phyloP scores from a whole-genome alignment of 75 land plant genomes.

The Selaginella tamariscina region DNA sequence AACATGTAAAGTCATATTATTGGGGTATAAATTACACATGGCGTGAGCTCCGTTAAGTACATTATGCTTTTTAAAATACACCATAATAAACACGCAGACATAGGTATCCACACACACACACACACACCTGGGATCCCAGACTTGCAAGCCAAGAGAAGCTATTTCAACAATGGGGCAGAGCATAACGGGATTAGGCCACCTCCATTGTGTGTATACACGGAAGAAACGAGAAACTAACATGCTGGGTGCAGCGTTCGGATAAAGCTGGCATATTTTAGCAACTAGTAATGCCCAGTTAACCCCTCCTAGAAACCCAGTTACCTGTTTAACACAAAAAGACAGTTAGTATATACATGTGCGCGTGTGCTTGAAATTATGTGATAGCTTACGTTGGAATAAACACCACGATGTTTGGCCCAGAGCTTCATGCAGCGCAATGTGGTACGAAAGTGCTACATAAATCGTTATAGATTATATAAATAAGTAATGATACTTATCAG shows the following conservation, averaged over 20 bases:
- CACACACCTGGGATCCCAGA: constrained; percentile 86
- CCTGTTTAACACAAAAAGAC: constrained; percentile 26
- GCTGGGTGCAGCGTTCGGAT: constrained; percentile 68
- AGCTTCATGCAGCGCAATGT: constrained; percentile 67
- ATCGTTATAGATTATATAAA: not conserved
- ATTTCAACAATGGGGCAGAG: constrained; percentile 46
- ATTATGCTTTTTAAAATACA: no score
- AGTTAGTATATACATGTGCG: not conserved
- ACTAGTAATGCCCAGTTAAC: constrained; percentile 77
- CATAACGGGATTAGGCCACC: constrained; percentile 88
- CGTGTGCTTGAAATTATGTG: not conserved
- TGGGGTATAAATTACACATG: no score
- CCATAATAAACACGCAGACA: no score
- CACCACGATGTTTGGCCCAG: constrained; percentile 81
- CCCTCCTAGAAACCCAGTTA: constrained; percentile 79
- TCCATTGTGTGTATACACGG: constrained; percentile 74
- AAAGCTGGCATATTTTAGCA: constrained; percentile 67
- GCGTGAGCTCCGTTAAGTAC: no score
- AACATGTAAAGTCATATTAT: no score
- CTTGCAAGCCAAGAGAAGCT: constrained; percentile 50
- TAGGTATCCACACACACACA: no score
- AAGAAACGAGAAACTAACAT: constrained; percentile 71
- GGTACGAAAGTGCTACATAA: constrained; percentile 48
- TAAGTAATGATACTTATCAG: not conserved
- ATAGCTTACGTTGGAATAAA: constrained; percentile 63